Percentiles rank a stretch among this genome's conserved stretches.
Conservation (phyloP, 257 asterid species). For the Asclepias syriaca region DNA sequence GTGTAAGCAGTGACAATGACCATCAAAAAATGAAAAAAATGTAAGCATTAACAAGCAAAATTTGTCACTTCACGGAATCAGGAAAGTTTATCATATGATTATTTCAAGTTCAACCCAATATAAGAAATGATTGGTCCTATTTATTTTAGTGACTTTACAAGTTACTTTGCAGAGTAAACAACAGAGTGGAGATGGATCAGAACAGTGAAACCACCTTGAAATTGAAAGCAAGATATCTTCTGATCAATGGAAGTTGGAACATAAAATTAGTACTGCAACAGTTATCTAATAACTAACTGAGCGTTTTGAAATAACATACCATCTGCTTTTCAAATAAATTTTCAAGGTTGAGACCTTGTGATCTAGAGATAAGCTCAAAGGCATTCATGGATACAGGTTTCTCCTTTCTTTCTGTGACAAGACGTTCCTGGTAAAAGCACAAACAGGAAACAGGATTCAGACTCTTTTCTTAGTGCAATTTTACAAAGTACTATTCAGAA, state of each 20-base stretch:
- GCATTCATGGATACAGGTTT: slow-evolving; percentile 84
- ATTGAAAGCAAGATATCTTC: slow-evolving; percentile 2
- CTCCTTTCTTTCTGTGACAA: slow-evolving; percentile 64
- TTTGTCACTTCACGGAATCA: not conserved
- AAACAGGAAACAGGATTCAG: not conserved
- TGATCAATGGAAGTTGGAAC: slow-evolving; percentile 12
- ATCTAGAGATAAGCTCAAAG: slow-evolving; percentile 75
- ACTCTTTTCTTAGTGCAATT: not conserved
- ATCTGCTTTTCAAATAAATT: slow-evolving; percentile 60
- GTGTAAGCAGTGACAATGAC: not conserved
- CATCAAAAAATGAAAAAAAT: too few species aligned
- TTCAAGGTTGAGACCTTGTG: slow-evolving; percentile 70
- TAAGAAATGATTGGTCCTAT: not conserved
- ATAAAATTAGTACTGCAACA: not conserved
- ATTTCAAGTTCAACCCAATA: not conserved
- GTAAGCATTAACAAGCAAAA: not conserved
- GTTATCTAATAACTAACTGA: not conserved
- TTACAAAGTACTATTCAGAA: not conserved
- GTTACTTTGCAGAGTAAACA: not conserved
- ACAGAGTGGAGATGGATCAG: not conserved
- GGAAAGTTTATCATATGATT: not conserved
- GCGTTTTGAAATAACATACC: slow-evolving; percentile 26
- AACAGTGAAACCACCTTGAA: not conserved
- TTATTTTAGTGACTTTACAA: not conserved
- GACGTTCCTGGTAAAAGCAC: slow-evolving; percentile 48